Conservation (phyloP, 495 filamentous ascomycete genomes). For the Cetradonia linearis region DNA sequence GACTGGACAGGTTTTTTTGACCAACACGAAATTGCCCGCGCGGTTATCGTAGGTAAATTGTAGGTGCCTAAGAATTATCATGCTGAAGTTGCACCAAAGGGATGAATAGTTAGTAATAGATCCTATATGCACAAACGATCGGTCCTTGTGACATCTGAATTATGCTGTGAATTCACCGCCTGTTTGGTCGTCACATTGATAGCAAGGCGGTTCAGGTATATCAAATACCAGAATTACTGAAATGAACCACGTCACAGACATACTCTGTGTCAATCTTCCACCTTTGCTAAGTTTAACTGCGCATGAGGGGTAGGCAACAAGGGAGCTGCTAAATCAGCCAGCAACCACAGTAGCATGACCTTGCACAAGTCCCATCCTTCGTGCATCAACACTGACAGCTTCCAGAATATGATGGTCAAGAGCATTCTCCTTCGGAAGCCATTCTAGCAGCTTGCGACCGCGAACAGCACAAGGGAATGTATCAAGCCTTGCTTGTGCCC, state of each 20-base stretch:
- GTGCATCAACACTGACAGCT: conserved; percentile 38
- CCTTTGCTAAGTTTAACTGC: background rate
- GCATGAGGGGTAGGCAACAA: background rate
- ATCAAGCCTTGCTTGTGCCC: conserved; percentile 57
- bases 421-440: conserved; percentile 36
- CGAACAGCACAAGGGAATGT: conserved; percentile 41
- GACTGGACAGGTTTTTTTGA: background rate
- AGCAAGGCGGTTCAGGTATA: background rate
- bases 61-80: background rate
- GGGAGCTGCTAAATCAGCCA: conserved; percentile 16
- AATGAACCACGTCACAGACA: background rate
- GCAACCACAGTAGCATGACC: conserved; percentile 34
- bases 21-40: background rate
- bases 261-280: background rate
- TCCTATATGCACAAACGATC: background rate
- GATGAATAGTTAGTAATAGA: background rate
- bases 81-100: background rate
- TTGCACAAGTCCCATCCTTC: conserved; percentile 28
- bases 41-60: background rate
- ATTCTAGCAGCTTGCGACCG: conserved; percentile 49
- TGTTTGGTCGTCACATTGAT: background rate
- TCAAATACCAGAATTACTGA: background rate
- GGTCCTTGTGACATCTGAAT: background rate
- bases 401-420: conserved; percentile 21
- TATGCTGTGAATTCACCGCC: background rate